Evolutionary conservation across 768 basidiomycete species (phyloP), one percentile per base, ranked within the genome.

Genomic region (Gautieria morchelliformis): DNA sequence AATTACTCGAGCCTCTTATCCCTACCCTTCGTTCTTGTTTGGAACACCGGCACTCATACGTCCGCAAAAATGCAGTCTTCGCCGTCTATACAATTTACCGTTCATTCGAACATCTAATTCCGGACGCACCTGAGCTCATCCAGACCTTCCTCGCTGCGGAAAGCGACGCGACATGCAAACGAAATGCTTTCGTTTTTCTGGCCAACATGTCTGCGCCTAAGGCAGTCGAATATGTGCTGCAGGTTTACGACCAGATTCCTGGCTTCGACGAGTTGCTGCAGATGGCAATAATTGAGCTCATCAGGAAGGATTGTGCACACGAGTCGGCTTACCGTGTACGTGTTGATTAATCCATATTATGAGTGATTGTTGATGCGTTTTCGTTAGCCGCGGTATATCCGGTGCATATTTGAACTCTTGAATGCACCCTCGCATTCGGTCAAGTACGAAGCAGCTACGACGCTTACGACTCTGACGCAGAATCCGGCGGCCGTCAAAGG

Each of bases 1-100:
- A 99, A 69, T 82, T 98, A 12, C 81, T 98, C 24, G 96, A 98
- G 74, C 96, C 96, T 24, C 82, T 98, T 60, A 81, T 98, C 59
- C 96, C 96, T 12, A 93, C 87, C 42, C 92, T 91, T 68, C 85
- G 95, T 32, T 77, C 89, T 35, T 97, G 94, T 69, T 83, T 98
- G 57, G 94, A 99, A 72, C 95, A 98, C 72, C 84, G 95, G 52
- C 96, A 98, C 71, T 90, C 91, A 2, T 99, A 93, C 68, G 96
- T 98, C 55, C 86, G 96, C 65, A 97, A 97, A 76, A 95, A 97
- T 67, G 96, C 96, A 27, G 93, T 98, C 37, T 96, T 99, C 69
- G 92, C 96, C 32, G 78, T 96, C 44, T 94, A 88, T 70, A 84
- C 92, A 56, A 95, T 98, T 72, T 93, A 92, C 72, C 89, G 90